Evolutionary conservation across 495 filamentous ascomycete genomes (phyloP).

Genomic region (Xylaria intraflava): DNA sequence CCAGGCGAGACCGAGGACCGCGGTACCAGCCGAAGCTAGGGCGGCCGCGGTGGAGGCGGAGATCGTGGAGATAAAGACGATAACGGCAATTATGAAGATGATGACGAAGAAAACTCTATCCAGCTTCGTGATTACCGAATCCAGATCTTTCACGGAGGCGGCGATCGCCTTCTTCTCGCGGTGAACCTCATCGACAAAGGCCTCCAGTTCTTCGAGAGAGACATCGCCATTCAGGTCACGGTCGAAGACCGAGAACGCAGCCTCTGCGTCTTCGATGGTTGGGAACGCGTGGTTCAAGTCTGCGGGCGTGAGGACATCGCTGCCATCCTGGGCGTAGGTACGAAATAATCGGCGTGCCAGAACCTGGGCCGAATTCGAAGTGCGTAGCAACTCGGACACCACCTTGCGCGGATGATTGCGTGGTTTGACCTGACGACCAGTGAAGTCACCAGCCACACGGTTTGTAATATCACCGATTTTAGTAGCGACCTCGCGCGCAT

Average conservation of each 20-base stretch:
- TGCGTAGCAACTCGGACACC: conserved; percentile 65
- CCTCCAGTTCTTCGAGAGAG: conserved; percentile 89
- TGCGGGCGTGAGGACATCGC: conserved; percentile 66
- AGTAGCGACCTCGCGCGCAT: conserved; percentile 63
- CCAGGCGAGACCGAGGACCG: conserved; percentile 84
- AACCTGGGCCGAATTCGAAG: conserved; percentile 71
- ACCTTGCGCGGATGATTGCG: conserved; percentile 84
- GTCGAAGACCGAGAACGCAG: conserved; percentile 89
- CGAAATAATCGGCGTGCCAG: conserved; percentile 88
- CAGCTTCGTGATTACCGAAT: conserved; percentile 89
- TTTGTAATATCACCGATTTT: conserved; percentile 84
- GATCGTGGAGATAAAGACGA: conserved; percentile 84
- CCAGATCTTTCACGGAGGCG: conserved; percentile 87
- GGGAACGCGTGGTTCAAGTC: conserved; percentile 77
- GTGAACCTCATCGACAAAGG: conserved; percentile 90
- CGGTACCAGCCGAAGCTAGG: conserved; percentile 78
- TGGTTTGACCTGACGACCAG: conserved; percentile 64
- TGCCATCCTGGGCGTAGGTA: conserved; percentile 69
- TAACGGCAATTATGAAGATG: conserved; percentile 65
- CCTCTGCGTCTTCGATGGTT: conserved; percentile 81
- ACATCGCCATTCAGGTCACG: conserved; percentile 97
- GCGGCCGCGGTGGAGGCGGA: conserved; percentile 80
- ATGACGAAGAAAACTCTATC: conserved; percentile 85
- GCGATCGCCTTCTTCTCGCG: conserved; percentile 93
- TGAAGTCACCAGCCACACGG: conserved; percentile 92